Conservation (phyloP, 1,284 basidiomycete genomes). For the Marasmius oreades region DNA sequence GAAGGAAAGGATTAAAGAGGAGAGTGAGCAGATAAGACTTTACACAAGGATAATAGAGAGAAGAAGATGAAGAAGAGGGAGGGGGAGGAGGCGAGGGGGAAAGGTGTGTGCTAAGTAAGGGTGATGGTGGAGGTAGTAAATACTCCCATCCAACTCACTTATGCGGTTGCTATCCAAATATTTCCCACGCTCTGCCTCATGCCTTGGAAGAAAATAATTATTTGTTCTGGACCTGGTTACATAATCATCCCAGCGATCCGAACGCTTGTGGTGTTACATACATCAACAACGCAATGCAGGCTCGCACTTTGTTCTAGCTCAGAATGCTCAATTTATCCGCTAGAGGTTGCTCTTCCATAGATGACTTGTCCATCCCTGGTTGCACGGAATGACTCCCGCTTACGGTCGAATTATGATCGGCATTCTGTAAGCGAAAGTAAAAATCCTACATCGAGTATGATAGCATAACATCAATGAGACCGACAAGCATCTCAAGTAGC, state of each 20-base stretch:
- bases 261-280: too few species aligned
- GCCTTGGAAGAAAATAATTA: background rate
- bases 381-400: background rate
- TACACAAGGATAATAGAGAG: slow-evolving; percentile 18
- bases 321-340: background rate
- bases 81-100: slow-evolving; percentile 25
- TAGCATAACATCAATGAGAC: background rate
- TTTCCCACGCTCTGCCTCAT: slow-evolving; percentile 10
- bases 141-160: slow-evolving; percentile 30
- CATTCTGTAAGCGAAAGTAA: background rate
- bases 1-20: slow-evolving; percentile 19
- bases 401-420: background rate
- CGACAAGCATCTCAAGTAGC: too few species aligned
- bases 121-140: slow-evolving; percentile 20
- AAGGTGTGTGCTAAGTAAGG: slow-evolving; percentile 17
- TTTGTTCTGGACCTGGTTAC: background rate
- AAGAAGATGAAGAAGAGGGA: slow-evolving; percentile 23
- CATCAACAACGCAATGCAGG: too few species aligned
- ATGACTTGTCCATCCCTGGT: too few species aligned
- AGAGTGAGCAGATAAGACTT: slow-evolving; percentile 19
- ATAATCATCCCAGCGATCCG: background rate
- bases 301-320: background rate
- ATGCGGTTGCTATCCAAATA: slow-evolving; percentile 39
- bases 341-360: too few species aligned
- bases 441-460: background rate